These are phyloP conservation scores for Penicillium mononematosum DNA, from an alignment of 495 filamentous ascomycete species.

Conservation along the genomic window DNA sequence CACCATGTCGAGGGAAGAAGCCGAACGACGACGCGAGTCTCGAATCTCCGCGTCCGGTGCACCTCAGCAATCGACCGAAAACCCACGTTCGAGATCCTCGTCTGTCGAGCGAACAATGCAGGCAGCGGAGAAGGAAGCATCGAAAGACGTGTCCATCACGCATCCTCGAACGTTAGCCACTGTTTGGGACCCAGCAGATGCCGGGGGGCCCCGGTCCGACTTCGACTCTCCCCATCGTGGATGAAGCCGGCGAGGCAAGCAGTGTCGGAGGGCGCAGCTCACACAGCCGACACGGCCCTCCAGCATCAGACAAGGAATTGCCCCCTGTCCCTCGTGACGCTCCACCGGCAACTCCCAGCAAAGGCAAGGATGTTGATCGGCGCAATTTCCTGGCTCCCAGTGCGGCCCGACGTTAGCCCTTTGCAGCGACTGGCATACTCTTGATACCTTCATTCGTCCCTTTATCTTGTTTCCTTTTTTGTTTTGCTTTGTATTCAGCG, in stretches of 20 bases:
- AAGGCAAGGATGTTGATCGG: constrained; percentile 30
- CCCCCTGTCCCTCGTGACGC: constrained; percentile 48
- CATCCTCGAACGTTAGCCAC: constrained; percentile 52
- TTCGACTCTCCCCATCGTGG: constrained; percentile 83
- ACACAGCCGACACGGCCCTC: constrained; percentile 36
- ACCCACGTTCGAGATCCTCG: constrained; percentile 38
- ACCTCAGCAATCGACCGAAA: constrained; percentile 26
- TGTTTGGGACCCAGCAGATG: constrained; percentile 55
- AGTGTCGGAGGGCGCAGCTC: constrained; percentile 60
- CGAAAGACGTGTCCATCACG: constrained; percentile 55
- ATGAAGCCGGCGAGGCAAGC: constrained; percentile 80
- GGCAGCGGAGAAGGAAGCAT: constrained; percentile 49
- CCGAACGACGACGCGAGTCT: constrained; percentile 59
- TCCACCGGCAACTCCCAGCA: constrained; percentile 19
- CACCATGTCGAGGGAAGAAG: constrained; percentile 86
- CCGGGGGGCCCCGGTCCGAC: constrained; percentile 53
- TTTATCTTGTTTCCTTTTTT: constrained; percentile 25
- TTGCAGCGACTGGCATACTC: constrained; percentile 10
- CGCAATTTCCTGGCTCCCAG: constrained; percentile 13
- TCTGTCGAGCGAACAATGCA: constrained; percentile 49
- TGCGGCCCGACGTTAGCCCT: constrained; percentile 5
- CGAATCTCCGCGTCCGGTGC: constrained; percentile 18
- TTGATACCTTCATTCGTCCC: constrained; percentile 13
- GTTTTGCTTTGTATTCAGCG: constrained; percentile 20
- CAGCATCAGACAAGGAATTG: constrained; percentile 50